Conservation (phyloP, 2,329 filamentous ascomycete species). For the Trichoderma citrinoviride region DNA sequence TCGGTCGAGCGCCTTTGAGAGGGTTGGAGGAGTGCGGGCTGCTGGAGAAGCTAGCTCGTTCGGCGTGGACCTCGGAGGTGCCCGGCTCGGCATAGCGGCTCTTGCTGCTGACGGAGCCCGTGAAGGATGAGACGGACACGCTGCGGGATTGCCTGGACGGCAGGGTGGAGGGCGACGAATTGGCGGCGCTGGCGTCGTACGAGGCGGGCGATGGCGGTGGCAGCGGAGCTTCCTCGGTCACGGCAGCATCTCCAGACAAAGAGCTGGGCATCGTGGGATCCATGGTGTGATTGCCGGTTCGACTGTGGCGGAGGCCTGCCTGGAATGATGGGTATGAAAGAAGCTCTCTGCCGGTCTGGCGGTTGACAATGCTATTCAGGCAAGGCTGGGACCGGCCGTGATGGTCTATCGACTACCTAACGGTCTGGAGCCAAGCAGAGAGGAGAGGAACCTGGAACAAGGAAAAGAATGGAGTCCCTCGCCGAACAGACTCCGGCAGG, state of each 20-base stretch:
- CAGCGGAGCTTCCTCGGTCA: constrained; percentile 8
- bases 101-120: constrained; percentile 39
- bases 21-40: constrained; percentile 48
- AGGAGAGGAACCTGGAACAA: background rate
- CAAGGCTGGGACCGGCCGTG: too few relatives aligned
- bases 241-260: background rate
- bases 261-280: constrained; percentile 12
- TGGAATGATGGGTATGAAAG: background rate
- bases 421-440: constrained; percentile 1
- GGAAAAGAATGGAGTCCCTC: constrained; percentile 1
- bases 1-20: constrained; percentile 43
- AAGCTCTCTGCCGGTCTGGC: background rate
- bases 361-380: too few relatives aligned
- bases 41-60: constrained; percentile 62
- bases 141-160: constrained; percentile 34
- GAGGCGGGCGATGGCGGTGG: constrained; percentile 1
- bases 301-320: constrained; percentile 12
- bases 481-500: background rate
- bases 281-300: too few relatives aligned
- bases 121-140: constrained; percentile 46
- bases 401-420: constrained; percentile 6
- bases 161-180: constrained; percentile 14
- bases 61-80: constrained; percentile 55
- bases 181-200: constrained; percentile 16
- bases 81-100: constrained; percentile 58